A percentile compares a stretch with the other conserved stretches of the same genome.
Evolutionary conservation across 2,329 filamentous ascomycete genomes (phyloP).

Genomic region (Talaromyces sp.): DNA sequence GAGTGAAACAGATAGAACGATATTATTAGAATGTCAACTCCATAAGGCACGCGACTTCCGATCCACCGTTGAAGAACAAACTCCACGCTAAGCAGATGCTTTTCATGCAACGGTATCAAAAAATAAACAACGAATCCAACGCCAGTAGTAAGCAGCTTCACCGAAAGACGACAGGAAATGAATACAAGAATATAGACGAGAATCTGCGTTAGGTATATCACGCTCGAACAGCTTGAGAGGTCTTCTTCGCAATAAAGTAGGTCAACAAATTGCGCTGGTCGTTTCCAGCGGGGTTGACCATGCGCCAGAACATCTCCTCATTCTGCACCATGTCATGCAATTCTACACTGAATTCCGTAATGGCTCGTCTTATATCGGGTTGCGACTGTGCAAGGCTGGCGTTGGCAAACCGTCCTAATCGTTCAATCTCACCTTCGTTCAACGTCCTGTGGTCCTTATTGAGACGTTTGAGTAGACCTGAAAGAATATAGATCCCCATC

Average conservation of each 20-base stretch:
- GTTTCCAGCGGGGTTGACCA: conserved; percentile 23
- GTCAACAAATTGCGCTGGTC: conserved; percentile 27
- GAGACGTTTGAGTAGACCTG: conserved; percentile 26
- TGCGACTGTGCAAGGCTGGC: conserved; percentile 32
- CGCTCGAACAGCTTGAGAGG: conserved; percentile 6
- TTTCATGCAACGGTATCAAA: conserved; percentile 5
- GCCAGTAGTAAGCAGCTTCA: neutral
- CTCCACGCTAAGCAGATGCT: conserved; percentile 9
- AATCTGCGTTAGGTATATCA: neutral
- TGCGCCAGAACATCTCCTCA: conserved; percentile 26
- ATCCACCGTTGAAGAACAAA: conserved; percentile 4
- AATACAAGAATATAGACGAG: neutral
- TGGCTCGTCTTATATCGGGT: conserved; percentile 37
- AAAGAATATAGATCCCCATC: conserved; percentile 34
- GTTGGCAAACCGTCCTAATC: conserved; percentile 34
- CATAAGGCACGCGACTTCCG: neutral
- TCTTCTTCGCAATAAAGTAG: conserved; percentile 26
- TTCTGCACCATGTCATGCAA: conserved; percentile 26
- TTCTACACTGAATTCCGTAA: conserved; percentile 30
- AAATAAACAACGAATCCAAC: neutral
- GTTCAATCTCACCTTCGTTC: conserved; percentile 21
- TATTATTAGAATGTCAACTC: neutral
- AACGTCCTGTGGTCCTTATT: conserved; percentile 22
- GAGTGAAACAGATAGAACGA: neutral
- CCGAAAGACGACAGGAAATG: neutral